These are phyloP conservation scores for Saussurea involucrata DNA, from an alignment of 129 eudicot species.

Conservation along the genomic window DNA sequence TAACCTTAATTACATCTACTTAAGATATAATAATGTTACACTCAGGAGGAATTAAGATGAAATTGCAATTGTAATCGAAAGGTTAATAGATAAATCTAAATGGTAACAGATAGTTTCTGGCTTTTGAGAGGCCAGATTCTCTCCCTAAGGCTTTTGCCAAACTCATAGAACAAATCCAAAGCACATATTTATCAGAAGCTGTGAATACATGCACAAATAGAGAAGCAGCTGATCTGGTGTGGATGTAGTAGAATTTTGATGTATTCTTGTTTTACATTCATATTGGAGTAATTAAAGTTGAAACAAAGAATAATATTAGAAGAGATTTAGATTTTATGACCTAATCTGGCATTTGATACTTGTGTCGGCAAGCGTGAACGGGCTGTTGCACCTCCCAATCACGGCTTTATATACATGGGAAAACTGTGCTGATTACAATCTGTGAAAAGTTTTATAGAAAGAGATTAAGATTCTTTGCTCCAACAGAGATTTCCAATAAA, in stretches of 20 bases:
- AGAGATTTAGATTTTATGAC: neutral
- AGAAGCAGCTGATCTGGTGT: neutral
- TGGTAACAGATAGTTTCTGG: no score
- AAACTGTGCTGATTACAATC: neutral
- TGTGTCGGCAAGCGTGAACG: no score
- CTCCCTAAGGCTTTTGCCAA: no score
- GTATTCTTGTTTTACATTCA: neutral
- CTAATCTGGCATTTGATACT: slow-evolving; percentile 1
- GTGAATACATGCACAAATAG: neutral
- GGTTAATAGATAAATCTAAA: no score
- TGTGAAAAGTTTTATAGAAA: neutral
- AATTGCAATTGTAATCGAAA: no score
- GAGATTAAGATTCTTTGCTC: neutral
- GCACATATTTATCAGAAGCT: neutral
- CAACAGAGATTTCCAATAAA: neutral
- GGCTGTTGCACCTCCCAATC: no score
- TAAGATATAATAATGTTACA: neutral
- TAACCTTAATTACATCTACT: neutral
- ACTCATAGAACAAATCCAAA: no score
- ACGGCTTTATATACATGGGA: no score
- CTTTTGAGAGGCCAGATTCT: no score
- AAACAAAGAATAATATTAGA: neutral
- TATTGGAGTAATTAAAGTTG: neutral
- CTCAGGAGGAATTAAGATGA: no score
- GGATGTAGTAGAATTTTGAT: neutral